These are phyloP conservation scores for Pugionium dolabratum DNA, from an alignment of 345 rosid species.

Conservation along the genomic window DNA sequence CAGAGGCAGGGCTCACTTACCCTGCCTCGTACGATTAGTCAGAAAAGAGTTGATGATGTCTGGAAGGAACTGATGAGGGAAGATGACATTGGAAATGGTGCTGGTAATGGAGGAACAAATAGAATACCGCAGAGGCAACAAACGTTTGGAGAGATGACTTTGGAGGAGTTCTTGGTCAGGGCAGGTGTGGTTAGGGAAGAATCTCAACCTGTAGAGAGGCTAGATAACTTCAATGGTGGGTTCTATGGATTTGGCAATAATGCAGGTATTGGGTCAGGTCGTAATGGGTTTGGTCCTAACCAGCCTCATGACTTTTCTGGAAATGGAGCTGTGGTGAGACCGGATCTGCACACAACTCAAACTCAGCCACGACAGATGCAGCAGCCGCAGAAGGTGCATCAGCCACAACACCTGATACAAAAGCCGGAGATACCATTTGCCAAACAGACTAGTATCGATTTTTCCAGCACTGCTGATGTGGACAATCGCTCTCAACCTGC, in stretches of 20 bases:
- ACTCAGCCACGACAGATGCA: slow-evolving; percentile 54
- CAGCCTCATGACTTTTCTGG: slow-evolving; percentile 49
- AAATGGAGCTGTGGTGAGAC: slow-evolving; percentile 46
- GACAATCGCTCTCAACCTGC: slow-evolving; percentile 17
- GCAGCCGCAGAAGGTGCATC: slow-evolving; percentile 48
- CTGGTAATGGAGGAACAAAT: slow-evolving; percentile 35
- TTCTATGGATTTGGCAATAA: slow-evolving; percentile 47
- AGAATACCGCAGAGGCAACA: slow-evolving; percentile 75
- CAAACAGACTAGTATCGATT: slow-evolving; percentile 56
- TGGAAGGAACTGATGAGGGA: slow-evolving; percentile 81
- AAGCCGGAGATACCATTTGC: slow-evolving; percentile 58
- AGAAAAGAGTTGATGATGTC: slow-evolving; percentile 88
- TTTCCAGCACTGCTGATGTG: slow-evolving; percentile 35
- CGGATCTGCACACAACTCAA: slow-evolving; percentile 44
- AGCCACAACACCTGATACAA: slow-evolving; percentile 49
- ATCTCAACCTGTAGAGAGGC: slow-evolving; percentile 44
- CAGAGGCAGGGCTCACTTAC: slow-evolving; percentile 93
- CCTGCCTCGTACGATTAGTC: slow-evolving; percentile 83
- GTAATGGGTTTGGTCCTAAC: slow-evolving; percentile 45
- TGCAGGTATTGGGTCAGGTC: slow-evolving; percentile 59
- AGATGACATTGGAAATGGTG: slow-evolving; percentile 43
- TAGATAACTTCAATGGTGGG: slow-evolving; percentile 48
- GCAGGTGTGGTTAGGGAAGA: slow-evolving; percentile 96
- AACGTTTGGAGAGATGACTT: slow-evolving; percentile 85
- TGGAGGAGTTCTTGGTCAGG: slow-evolving; percentile 85